Evolutionary conservation across 129 eudicot species (phyloP), one percentile per base, ranked within the genome.

Genomic region (Flaveria bidentis): DNA sequence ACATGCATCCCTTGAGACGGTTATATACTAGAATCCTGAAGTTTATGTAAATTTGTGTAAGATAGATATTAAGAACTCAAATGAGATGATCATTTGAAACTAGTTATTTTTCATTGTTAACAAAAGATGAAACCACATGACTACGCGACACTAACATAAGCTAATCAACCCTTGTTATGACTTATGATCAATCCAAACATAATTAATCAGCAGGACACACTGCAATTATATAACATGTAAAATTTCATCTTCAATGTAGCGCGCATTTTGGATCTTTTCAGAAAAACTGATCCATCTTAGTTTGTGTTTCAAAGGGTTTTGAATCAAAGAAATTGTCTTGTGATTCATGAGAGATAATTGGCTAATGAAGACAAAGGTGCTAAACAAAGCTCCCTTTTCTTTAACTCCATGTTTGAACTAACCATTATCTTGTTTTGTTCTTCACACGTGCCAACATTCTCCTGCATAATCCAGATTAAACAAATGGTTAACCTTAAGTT

Each of bases 341-440:
- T 14, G 46, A 33, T 63, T 63, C 46, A 63, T 63, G 79, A 74
- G 46, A 82, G 78, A 79, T 84, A 84, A 71, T 84, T 79, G 14
- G 83, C 81, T 45, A 86, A 78, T 62, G 86, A 63, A 22, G 96
- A 86, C 63, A 86, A 82, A 25, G 96, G 96, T 74, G 83, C 91
- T 80, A 89, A 85, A 79, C 96, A 89, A 75, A 89, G 88, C 50
- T 91, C 96, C 51, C 83, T 82, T 84, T 80, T 86, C 89, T 82
- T 81, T 9, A 63, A 33, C 69, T 30, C 69, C 45, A 63, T 30
- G 30, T 63, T 63, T 63, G 46, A 55, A 82, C 53, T 57, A 28
- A 63, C 69, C 69, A 39, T 30, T 63, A 39, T 63, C 46, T 63
- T 63, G 46, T 30, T 63, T 82, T 64, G 51, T 52, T 73, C 86